Evolutionary conservation across 371 early-diverging fungal genomes (phyloP).

Genomic region (Rhizopus microsporus): DNA sequence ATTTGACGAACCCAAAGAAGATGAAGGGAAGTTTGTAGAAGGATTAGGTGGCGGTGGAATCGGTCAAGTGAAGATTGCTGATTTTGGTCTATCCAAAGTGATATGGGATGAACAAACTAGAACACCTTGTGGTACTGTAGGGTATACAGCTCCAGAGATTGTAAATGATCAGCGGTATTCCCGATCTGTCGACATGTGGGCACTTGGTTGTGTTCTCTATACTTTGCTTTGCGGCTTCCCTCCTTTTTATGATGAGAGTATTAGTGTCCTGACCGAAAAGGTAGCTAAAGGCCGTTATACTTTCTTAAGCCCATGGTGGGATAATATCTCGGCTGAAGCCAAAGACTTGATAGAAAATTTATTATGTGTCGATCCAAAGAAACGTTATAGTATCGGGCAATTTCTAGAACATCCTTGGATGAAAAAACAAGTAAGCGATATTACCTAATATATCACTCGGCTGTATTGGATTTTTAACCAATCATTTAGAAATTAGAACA

Average conservation of each 20-base stretch:
- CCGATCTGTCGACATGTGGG: conserved; percentile 93
- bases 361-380: conserved; percentile 56
- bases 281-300: conserved; percentile 68
- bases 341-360: conserved; percentile 77
- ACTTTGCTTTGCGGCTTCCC: conserved; percentile 89
- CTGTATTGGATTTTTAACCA: not conserved
- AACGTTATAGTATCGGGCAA: conserved; percentile 57
- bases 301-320: conserved; percentile 79
- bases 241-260: conserved; percentile 80
- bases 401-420: conserved; percentile 88
- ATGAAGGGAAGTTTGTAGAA: conserved; percentile 58
- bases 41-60: conserved; percentile 72
- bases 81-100: conserved; percentile 84
- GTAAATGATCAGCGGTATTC: conserved; percentile 81
- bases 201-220: conserved; percentile 91
- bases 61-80: conserved; percentile 82
- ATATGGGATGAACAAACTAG: conserved; percentile 83
- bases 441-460: not conserved
- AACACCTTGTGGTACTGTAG: conserved; percentile 93
- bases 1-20: conserved; percentile 55
- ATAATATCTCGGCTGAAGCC: conserved; percentile 62
- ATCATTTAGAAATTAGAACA: conserved; percentile 10
- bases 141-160: conserved; percentile 93
- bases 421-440: conserved; percentile 26
- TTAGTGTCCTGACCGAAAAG: conserved; percentile 61